These are phyloP conservation scores for Gracilariopsis chorda DNA, from an alignment of 23 red algal species.

Conservation along the genomic window DNA sequence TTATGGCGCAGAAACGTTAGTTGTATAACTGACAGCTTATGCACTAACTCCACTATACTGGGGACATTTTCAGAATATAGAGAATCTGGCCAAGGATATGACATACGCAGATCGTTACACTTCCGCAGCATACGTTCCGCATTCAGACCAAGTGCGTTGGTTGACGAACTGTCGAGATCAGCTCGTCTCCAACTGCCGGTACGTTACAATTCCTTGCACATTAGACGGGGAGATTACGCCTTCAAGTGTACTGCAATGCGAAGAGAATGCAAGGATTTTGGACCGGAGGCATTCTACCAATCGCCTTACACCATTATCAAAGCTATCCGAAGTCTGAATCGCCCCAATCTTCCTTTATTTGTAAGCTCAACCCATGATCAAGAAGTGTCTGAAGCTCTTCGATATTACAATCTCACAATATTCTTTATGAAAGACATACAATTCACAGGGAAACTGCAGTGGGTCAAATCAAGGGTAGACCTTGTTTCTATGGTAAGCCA, in stretches of 20 bases:
- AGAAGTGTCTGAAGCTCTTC: not conserved
- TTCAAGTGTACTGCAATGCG: constrained; percentile 30
- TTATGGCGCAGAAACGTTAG: not conserved
- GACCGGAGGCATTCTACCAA: constrained; percentile 15
- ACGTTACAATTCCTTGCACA: constrained; percentile 32
- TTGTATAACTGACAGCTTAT: constrained; percentile 35
- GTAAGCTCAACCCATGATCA: constrained; percentile 21
- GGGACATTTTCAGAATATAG: constrained; percentile 16
- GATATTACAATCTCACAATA: not conserved
- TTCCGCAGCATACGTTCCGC: constrained; percentile 23
- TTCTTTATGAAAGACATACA: constrained; percentile 28
- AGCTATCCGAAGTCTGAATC: not conserved
- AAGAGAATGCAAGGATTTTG: constrained; percentile 2
- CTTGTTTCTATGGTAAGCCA: constrained; percentile 26
- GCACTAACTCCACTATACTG: not conserved
- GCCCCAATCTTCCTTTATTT: constrained; percentile 48
- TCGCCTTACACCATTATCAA: not conserved
- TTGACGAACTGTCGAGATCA: not conserved
- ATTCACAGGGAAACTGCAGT: not conserved
- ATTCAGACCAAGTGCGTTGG: not conserved
- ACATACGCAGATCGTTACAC: not conserved
- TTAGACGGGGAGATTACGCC: constrained; percentile 39
- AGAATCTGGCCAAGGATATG: constrained; percentile 33
- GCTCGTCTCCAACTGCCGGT: not conserved
- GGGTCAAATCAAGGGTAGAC: not conserved